A percentile compares a stretch with the other conserved stretches of the same genome.
These are phyloP conservation scores for Ochetophila trinervis DNA, from an alignment of 306 rosid genomes.

Conservation along the genomic window DNA sequence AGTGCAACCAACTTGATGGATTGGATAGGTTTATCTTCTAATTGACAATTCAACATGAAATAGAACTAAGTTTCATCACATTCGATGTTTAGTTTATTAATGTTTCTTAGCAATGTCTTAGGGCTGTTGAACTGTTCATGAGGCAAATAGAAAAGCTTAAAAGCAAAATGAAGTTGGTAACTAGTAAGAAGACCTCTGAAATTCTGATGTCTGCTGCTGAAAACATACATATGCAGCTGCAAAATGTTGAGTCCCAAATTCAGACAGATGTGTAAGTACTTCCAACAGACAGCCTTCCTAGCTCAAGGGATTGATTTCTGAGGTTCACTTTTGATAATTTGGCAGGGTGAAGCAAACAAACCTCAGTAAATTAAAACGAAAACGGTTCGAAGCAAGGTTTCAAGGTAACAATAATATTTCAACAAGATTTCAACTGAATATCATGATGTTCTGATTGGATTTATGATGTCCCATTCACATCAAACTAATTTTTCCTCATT, in stretches of 20 bases:
- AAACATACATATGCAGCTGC: slow-evolving; percentile 63
- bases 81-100: slow-evolving; percentile 8
- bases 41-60: slow-evolving; percentile 10
- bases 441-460: slow-evolving; percentile 11
- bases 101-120: slow-evolving; percentile 33
- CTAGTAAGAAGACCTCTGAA: slow-evolving; percentile 65
- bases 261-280: slow-evolving; percentile 67
- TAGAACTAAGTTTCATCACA: slow-evolving; percentile 2
- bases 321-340: slow-evolving; percentile 23
- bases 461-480: slow-evolving; percentile 3
- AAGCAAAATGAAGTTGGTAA: slow-evolving; percentile 58
- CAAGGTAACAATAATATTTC: slow-evolving; percentile 51
- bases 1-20: slow-evolving; percentile 55
- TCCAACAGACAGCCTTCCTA: slow-evolving; percentile 28
- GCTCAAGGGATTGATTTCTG: slow-evolving; percentile 18
- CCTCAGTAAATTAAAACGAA: slow-evolving; percentile 67
- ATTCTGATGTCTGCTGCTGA: slow-evolving; percentile 65
- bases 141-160: slow-evolving; percentile 62
- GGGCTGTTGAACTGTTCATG: slow-evolving; percentile 73
- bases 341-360: slow-evolving; percentile 69
- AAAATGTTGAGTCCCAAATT: slow-evolving; percentile 73
- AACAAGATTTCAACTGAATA: slow-evolving; percentile 20
- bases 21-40: slow-evolving; percentile 56
- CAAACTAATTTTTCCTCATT: background rate
- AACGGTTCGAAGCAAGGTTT: slow-evolving; percentile 58